Percentiles rank a stretch among this genome's conserved stretches.
phyloP scores from a whole-genome alignment of 2,329 filamentous ascomycete genomes.

The Tolypocladium guangdongense region DNA sequence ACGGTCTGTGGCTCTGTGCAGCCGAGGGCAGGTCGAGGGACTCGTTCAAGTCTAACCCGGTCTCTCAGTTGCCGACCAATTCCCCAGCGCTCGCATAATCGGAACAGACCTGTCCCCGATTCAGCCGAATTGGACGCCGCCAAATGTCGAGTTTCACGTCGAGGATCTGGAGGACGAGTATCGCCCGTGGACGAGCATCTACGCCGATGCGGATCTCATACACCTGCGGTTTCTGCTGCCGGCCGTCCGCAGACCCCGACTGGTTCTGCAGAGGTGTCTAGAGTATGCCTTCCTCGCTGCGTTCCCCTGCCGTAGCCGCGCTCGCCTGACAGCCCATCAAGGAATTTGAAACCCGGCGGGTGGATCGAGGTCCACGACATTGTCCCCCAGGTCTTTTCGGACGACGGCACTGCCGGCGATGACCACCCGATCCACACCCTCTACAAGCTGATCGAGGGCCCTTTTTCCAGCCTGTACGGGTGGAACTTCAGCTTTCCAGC shows the following conservation, averaged over 20 bases:
- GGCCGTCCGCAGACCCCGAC: constrained; percentile 38
- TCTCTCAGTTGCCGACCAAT: constrained; percentile 30
- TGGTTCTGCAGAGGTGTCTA: constrained; percentile 36
- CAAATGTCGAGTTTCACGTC: constrained; percentile 42
- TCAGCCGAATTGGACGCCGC: constrained; percentile 37
- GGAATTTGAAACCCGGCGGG: constrained; percentile 24
- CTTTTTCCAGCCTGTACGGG: constrained; percentile 20
- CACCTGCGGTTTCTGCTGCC: constrained; percentile 40
- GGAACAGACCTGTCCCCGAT: constrained; percentile 34
- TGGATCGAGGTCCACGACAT: constrained; percentile 29
- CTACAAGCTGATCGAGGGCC: constrained; percentile 19
- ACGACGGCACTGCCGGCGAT: constrained; percentile 17
- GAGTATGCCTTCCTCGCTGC: constrained; percentile 13
- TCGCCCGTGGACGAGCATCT: constrained; percentile 23
- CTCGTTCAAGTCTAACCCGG: constrained; percentile 3
- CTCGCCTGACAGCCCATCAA: constrained; percentile 5
- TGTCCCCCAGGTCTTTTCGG: constrained; percentile 18
- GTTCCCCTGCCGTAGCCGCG: neutral
- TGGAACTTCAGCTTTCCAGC: constrained; percentile 22
- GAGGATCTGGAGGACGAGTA: constrained; percentile 25
- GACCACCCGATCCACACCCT: constrained; percentile 21
- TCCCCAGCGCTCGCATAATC: constrained; percentile 33
- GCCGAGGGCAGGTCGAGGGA: neutral
- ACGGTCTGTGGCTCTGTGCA: constrained; percentile 30
- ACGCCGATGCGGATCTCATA: constrained; percentile 37